Evolutionary conservation across 2,329 filamentous ascomycete genomes (phyloP), one percentile per base, ranked within the genome.

Genomic region (Talaromyces sp.): DNA sequence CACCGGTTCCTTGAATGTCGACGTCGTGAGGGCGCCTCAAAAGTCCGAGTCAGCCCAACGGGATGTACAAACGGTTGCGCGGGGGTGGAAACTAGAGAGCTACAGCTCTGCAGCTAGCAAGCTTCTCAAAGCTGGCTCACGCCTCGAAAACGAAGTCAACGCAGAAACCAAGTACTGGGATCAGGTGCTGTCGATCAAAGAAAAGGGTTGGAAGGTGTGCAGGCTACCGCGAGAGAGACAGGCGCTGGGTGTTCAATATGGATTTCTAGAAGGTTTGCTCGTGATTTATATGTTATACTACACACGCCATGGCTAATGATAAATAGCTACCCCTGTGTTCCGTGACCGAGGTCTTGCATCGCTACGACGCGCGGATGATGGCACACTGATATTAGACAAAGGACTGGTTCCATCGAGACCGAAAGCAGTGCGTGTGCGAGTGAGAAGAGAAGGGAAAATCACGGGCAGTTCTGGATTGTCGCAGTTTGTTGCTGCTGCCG

Each of bases 81-180:
- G 79, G 27, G 92, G 92, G 35, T 93, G 91, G 84, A 88, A 90
- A 57, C 79, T 94, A 63, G 85, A 92, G 68, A 88, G 88, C 52
- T 85, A 96, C 65, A 87, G 89, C 67, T 83, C 85, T 35, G 87
- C 89, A 3, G 87, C 91, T 1, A 88, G 90, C 66, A 87, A 87
- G 38, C 83, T 96, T 24, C 77, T 91, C 14, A 82, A 85, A 10
- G 88, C 92, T 4, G 88, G 90, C 0, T 81, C 83, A 27, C 83
- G 90, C 46, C 77, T 99, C 12, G 85, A 91, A 66, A 84, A 83
- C 11, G 92, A 96, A 72, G 88, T 95, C 35, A 82, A 84, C 10
- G 85, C 86, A 31, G 94, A 99, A 77, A 88, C 87, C 1, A 88
- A 83, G 67, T 99, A 96, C 74, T 99, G 94, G 94, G 84, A 89